Percentiles rank a stretch among this genome's conserved stretches.
Conservation (phyloP, 2,329 filamentous ascomycete species). For the Penicillium vulpinum region DNA sequence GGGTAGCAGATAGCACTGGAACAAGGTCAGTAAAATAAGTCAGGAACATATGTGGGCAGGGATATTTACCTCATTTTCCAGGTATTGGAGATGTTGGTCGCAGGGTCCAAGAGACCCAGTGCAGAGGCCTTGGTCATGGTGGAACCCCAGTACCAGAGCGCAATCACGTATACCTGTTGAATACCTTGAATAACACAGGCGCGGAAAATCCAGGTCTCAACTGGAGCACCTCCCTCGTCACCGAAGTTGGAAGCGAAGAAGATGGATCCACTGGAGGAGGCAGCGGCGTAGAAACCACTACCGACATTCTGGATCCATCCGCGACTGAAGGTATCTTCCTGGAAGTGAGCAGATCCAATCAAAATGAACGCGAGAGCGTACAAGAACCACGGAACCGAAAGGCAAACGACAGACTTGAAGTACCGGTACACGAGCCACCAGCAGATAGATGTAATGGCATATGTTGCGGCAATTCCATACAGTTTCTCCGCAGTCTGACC, state of each 20-base stretch:
- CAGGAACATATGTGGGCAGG: background rate
- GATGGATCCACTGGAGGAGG: conserved; percentile 62
- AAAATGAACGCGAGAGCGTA: conserved; percentile 64
- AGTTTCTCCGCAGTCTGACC: conserved; percentile 61
- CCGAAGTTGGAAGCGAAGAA: conserved; percentile 69
- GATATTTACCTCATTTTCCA: conserved; percentile 43
- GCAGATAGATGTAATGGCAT: conserved; percentile 57
- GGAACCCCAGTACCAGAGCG: conserved; percentile 67
- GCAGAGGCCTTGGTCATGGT: conserved; percentile 50
- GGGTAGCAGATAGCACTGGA: conserved; percentile 56
- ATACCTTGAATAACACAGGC: conserved; percentile 66
- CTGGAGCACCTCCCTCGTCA: conserved; percentile 61
- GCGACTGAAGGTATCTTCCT: conserved; percentile 38
- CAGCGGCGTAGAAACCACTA: conserved; percentile 61
- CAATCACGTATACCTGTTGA: conserved; percentile 65
- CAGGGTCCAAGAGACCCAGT: conserved; percentile 41
- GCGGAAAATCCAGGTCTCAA: conserved; percentile 65
- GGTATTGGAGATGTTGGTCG: conserved; percentile 39
- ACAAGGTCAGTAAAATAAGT: background rate
- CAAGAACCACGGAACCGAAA: conserved; percentile 62
- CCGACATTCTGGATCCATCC: conserved; percentile 62
- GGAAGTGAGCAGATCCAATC: conserved; percentile 60
- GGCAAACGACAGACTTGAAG: conserved; percentile 57
- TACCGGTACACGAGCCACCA: conserved; percentile 66
- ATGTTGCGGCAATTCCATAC: conserved; percentile 62